Evolutionary conservation across 2,329 filamentous ascomycete species (phyloP).

Genomic region (Fusarium sulawesiense): DNA sequence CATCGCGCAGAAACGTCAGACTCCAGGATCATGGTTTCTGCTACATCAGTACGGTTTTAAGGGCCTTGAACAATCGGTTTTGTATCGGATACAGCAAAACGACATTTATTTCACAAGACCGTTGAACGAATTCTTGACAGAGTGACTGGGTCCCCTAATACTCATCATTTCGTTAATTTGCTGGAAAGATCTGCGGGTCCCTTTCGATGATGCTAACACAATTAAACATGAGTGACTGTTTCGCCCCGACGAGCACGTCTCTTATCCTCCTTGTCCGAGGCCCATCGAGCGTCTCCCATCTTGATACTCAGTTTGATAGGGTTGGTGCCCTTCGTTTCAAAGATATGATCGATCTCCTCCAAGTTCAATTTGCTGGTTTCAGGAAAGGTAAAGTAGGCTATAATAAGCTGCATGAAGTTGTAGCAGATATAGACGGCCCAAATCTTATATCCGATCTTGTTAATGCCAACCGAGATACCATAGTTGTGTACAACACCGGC

Average conservation of each 20-base stretch:
- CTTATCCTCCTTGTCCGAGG: not conserved
- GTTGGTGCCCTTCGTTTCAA: not conserved
- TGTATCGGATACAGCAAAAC: not conserved
- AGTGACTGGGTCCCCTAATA: too few relatives aligned
- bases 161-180: not conserved
- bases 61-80: too few relatives aligned
- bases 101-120: not conserved
- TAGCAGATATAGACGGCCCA: not conserved
- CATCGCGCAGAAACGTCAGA: not conserved
- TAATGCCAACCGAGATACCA: not conserved
- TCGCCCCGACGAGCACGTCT: not conserved
- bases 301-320: not conserved
- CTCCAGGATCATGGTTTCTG: not conserved
- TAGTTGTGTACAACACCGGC: not conserved
- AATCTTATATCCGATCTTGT: not conserved
- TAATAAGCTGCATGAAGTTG: not conserved
- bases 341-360: not conserved
- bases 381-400: not conserved
- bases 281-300: not conserved
- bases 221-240: not conserved
- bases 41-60: too few relatives aligned
- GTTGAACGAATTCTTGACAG: too few relatives aligned
- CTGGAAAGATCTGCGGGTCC: rapidly evolving
- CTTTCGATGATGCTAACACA: too few relatives aligned
- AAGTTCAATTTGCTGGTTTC: not conserved